A percentile compares a stretch with the other conserved stretches of the same genome.
Evolutionary conservation across 495 filamentous ascomycete genomes (phyloP).

Genomic region (Penicillium cinerascens): DNA sequence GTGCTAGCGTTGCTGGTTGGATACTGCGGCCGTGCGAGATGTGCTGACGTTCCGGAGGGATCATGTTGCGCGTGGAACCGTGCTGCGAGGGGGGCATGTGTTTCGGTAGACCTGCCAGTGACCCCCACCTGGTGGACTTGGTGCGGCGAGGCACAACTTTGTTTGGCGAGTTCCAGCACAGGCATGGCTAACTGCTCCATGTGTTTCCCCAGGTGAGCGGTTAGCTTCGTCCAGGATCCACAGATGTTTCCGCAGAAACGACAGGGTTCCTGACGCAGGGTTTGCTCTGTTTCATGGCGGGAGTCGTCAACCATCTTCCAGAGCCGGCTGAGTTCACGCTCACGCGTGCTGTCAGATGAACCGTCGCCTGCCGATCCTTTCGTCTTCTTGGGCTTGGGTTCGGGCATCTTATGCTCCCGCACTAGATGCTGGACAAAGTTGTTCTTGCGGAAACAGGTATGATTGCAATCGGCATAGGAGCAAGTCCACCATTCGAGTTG

Average conservation of each 20-base stretch:
- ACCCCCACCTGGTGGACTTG: slow-evolving; percentile 1
- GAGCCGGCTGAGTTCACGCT: slow-evolving; percentile 55
- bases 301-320: slow-evolving; percentile 80
- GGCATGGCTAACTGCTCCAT: slow-evolving; percentile 94
- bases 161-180: slow-evolving; percentile 66
- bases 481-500: slow-evolving; percentile 94
- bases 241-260: slow-evolving; percentile 84
- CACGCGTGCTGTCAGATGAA: slow-evolving; percentile 47
- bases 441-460: slow-evolving; percentile 86
- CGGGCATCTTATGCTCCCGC: slow-evolving; percentile 84
- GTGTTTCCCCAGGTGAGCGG: slow-evolving; percentile 91
- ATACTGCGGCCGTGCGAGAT: slow-evolving; percentile 18
- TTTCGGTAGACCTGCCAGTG: slow-evolving; percentile 5
- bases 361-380: slow-evolving; percentile 26
- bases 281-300: slow-evolving; percentile 61
- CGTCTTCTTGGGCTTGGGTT: slow-evolving; percentile 58
- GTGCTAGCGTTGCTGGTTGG: slow-evolving; percentile 15
- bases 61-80: slow-evolving; percentile 4
- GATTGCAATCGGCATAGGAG: slow-evolving; percentile 72
- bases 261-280: slow-evolving; percentile 77
- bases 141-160: slow-evolving; percentile 24
- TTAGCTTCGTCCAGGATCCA: slow-evolving; percentile 89
- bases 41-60: not conserved
- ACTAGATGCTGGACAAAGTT: slow-evolving; percentile 96
- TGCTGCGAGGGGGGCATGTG: slow-evolving; percentile 8